Evolutionary conservation across 1,139 yeast species (phyloP).

Genomic region (Lodderomyces orthopsilosis): DNA sequence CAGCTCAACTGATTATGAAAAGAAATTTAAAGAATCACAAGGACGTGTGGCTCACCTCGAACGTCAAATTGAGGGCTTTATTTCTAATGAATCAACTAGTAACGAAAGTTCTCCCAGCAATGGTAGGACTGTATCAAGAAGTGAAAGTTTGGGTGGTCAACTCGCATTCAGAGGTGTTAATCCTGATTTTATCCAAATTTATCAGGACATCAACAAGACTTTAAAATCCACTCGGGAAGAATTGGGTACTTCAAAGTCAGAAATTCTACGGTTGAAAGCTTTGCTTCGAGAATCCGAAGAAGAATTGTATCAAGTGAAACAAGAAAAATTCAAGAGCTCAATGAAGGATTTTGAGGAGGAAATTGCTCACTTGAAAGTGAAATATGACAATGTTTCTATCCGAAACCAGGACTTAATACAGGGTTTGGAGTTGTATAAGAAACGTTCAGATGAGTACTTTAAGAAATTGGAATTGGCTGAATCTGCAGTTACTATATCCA

Average conservation of each 20-base stretch:
- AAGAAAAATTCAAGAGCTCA: conserved; percentile 32
- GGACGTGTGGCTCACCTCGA: conserved; percentile 35
- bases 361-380: conserved; percentile 44
- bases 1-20: conserved; percentile 33
- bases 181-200: conserved; percentile 50
- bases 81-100: conserved; percentile 17
- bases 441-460: conserved; percentile 73
- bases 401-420: conserved; percentile 53
- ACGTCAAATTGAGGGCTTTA: conserved; percentile 25
- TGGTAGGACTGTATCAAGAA: conserved; percentile 19
- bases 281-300: conserved; percentile 48
- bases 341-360: conserved; percentile 42
- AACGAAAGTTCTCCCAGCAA: conserved; percentile 11
- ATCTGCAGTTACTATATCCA: conserved; percentile 61
- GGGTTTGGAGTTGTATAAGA: conserved; percentile 60
- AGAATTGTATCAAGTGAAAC: conserved; percentile 41
- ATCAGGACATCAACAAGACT: conserved; percentile 55
- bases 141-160: conserved; percentile 42
- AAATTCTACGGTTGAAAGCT: conserved; percentile 51
- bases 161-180: conserved; percentile 19
- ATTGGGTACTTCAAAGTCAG: conserved; percentile 47
- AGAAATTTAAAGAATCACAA: conserved; percentile 38
- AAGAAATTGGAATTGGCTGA: conserved; percentile 79
- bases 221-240: conserved; percentile 51
- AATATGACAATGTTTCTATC: conserved; percentile 50